Percentiles rank a stretch among this genome's conserved stretches.
These are phyloP conservation scores for Lolium rigidum DNA, from an alignment of 176 grass and related monocot species.

Conservation along the genomic window DNA sequence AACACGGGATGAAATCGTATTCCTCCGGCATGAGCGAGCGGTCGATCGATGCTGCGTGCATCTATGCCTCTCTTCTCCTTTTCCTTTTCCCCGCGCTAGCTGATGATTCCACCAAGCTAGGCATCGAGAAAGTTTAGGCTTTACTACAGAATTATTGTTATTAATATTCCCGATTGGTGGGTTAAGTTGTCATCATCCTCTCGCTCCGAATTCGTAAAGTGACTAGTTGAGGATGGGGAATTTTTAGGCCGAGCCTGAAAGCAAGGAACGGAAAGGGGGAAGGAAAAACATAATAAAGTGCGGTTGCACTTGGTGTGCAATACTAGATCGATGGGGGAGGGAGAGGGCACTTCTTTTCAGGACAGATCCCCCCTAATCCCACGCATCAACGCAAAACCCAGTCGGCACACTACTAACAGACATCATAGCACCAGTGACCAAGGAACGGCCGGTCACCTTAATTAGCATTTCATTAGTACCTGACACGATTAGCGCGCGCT, in stretches of 20 bases:
- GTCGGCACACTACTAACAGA: slow-evolving; percentile 18
- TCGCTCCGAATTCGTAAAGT: slow-evolving; percentile 41
- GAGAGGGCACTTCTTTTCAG: slow-evolving; percentile 48
- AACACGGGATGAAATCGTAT: slow-evolving; percentile 30
- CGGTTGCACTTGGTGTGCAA: too few species aligned
- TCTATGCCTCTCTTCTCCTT: neutral
- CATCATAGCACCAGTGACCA: slow-evolving; percentile 30
- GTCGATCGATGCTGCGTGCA: neutral
- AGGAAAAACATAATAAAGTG: neutral
- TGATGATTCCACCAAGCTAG: slow-evolving; percentile 1
- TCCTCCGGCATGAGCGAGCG: neutral
- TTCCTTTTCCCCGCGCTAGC: neutral
- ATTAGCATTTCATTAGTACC: neutral
- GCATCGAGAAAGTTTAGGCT: slow-evolving; percentile 37
- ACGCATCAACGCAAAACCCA: slow-evolving; percentile 3
- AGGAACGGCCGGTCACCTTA: neutral
- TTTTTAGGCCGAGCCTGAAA: slow-evolving; percentile 33
- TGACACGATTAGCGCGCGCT: slow-evolving; percentile 4
- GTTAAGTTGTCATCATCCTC: slow-evolving; percentile 47
- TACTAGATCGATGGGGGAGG: neutral
- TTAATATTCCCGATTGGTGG: slow-evolving; percentile 35
- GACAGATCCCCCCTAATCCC: slow-evolving; percentile 36
- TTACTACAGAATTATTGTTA: slow-evolving; percentile 28
- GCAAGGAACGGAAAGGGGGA: neutral
- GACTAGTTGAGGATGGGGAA: neutral